phyloP scores from a whole-genome alignment of 2,329 filamentous ascomycete genomes.

The Fusarium sterilihyphosum region DNA sequence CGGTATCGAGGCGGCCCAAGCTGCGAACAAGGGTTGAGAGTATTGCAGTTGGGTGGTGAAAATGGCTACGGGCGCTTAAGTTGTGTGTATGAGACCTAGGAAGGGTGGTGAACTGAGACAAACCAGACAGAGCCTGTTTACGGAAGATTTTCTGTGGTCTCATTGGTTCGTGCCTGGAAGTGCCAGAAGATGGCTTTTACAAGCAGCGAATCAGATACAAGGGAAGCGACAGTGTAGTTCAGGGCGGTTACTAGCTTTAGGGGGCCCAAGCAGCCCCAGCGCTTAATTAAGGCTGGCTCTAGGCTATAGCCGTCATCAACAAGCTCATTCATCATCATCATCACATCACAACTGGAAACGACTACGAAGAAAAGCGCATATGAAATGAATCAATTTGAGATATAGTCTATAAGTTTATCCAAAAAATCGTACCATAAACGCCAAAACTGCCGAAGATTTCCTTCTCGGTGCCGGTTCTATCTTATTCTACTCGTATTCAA shows the following conservation, averaged over 20 bases:
- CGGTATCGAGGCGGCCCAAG: not conserved
- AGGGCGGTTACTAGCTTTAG: slow-evolving; percentile 13
- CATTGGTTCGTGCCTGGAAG: slow-evolving; percentile 12
- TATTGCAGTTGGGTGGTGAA: not conserved
- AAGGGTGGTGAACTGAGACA: slow-evolving; percentile 6
- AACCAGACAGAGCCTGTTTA: slow-evolving; percentile 4
- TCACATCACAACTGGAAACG: not conserved
- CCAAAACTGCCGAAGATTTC: not conserved
- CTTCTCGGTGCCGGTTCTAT: not conserved
- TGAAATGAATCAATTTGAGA: not conserved
- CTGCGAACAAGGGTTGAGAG: slow-evolving; percentile 4
- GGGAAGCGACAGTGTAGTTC: not conserved
- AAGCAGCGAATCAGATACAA: slow-evolving; percentile 13
- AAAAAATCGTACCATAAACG: slow-evolving; percentile 9
- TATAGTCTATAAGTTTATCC: slow-evolving; percentile 3
- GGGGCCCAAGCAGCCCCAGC: slow-evolving; percentile 10
- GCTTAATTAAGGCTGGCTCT: slow-evolving; percentile 11
- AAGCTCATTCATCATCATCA: not conserved
- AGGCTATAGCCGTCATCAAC: not conserved
- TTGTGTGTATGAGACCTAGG: slow-evolving; percentile 1
- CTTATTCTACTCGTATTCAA: slow-evolving; percentile 1
- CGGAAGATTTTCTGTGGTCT: not conserved
- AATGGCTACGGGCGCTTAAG: slow-evolving; percentile 29
- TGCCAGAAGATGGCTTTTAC: not conserved
- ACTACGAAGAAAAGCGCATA: not conserved